Evolutionary conservation across 306 rosid genomes (phyloP).

Genomic region (Hippophae rhamnoides): DNA sequence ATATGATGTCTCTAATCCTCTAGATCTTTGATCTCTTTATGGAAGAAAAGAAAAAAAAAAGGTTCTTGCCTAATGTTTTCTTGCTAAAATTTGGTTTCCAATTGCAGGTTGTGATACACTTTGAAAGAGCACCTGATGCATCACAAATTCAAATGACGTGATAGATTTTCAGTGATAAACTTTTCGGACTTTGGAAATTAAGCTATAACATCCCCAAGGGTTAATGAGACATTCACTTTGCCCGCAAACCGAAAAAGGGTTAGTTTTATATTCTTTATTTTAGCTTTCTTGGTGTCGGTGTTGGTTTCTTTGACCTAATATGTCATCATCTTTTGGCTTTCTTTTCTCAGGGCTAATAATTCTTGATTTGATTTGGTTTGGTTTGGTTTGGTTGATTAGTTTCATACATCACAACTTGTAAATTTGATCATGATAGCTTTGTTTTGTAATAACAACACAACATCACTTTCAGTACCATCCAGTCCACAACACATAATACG

Average conservation of each 20-base stretch:
- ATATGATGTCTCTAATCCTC: too few relatives aligned
- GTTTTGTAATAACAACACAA: constrained; percentile 17
- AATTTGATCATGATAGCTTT: constrained; percentile 28
- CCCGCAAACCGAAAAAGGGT: constrained; percentile 90
- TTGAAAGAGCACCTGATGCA: too few relatives aligned
- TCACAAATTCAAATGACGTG: too few relatives aligned
- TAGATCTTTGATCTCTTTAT: too few relatives aligned
- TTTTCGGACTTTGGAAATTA: constrained; percentile 29
- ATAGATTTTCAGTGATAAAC: too few relatives aligned
- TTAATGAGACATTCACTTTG: constrained; percentile 74
- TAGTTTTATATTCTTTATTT: constrained; percentile 32
- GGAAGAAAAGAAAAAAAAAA: too few relatives aligned
- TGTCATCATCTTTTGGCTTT: constrained; percentile 36
- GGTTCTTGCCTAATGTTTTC: too few relatives aligned
- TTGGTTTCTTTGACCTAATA: constrained; percentile 47
- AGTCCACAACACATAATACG: constrained; percentile 29
- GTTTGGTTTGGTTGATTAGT: constrained; percentile 26
- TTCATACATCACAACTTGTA: constrained; percentile 29
- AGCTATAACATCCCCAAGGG: constrained; percentile 28
- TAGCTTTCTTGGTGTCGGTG: constrained; percentile 48
- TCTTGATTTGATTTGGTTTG: constrained; percentile 40
- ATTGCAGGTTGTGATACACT: too few relatives aligned
- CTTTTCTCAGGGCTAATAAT: constrained; percentile 46
- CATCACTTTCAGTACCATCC: constrained; percentile 27
- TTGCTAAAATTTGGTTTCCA: too few relatives aligned